These are phyloP conservation scores for Juglanconis oblonga DNA, from an alignment of 2,329 filamentous ascomycete species.

Conservation along the genomic window DNA sequence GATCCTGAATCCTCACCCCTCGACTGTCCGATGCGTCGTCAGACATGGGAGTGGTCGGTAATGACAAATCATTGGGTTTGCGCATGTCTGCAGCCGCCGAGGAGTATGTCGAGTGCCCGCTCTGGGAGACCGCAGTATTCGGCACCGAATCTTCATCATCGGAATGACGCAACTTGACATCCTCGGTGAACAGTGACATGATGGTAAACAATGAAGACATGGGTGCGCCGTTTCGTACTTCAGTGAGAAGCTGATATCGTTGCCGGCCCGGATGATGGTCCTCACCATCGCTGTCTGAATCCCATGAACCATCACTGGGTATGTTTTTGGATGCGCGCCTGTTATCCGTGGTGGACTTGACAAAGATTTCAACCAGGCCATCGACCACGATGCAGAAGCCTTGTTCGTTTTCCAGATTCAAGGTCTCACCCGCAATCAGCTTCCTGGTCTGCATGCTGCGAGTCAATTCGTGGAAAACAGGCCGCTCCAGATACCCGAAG, in stretches of 20 bases:
- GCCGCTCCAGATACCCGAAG: slow-evolving; percentile 93
- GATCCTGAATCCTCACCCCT: slow-evolving; percentile 25
- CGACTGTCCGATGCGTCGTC: slow-evolving; percentile 25
- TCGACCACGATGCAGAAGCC: slow-evolving; percentile 98
- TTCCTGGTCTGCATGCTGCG: slow-evolving; percentile 98
- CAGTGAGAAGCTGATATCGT: slow-evolving; percentile 90
- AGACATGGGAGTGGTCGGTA: slow-evolving; percentile 39
- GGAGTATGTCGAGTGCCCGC: slow-evolving; percentile 27
- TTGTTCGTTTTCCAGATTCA: slow-evolving; percentile 95
- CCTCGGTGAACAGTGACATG: slow-evolving; percentile 93
- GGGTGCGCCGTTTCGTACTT: slow-evolving; percentile 95
- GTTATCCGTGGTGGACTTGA: slow-evolving; percentile 73
- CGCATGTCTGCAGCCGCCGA: slow-evolving; percentile 27
- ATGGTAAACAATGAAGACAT: slow-evolving; percentile 99
- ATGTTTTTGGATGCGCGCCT: slow-evolving; percentile 39
- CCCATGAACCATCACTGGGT: slow-evolving; percentile 42
- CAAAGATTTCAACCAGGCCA: slow-evolving; percentile 94
- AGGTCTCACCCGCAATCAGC: slow-evolving; percentile 90
- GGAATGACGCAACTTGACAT: slow-evolving; percentile 73
- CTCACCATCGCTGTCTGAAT: slow-evolving; percentile 60
- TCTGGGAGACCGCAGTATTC: slow-evolving; percentile 26
- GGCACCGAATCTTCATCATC: slow-evolving; percentile 54
- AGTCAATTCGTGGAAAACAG: slow-evolving; percentile 96
- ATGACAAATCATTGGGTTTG: slow-evolving; percentile 29
- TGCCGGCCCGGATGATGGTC: slow-evolving; percentile 63